A percentile compares a stretch with the other conserved stretches of the same genome.
phyloP scores from a whole-genome alignment of 2,329 filamentous ascomycete genomes.

The Dothideomycetes sp. region DNA sequence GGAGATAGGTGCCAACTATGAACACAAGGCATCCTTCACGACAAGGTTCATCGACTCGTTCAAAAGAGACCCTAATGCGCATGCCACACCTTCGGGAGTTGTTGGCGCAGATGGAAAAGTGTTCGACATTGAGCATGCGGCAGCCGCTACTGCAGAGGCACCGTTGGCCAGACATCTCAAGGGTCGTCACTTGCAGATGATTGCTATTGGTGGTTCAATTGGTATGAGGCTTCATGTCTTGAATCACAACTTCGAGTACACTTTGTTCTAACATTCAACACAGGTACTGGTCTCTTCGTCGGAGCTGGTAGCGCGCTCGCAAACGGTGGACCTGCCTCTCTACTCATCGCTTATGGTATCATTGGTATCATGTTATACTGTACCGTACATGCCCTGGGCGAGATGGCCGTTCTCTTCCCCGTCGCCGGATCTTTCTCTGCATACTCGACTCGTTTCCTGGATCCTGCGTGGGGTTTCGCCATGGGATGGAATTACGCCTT shows the following conservation, averaged over 20 bases:
- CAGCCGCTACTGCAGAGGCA: conserved; percentile 57
- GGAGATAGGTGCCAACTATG: conserved; percentile 12
- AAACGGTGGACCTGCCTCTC: conserved; percentile 65
- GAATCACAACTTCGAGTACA: background rate
- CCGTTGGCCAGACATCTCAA: conserved; percentile 67
- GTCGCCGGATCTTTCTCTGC: conserved; percentile 87
- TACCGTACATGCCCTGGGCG: conserved; percentile 83
- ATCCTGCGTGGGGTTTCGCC: conserved; percentile 59
- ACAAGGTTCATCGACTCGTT: conserved; percentile 51
- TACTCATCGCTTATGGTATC: conserved; percentile 63
- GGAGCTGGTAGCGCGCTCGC: conserved; percentile 46
- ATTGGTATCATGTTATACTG: conserved; percentile 85
- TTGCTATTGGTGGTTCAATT: conserved; percentile 89
- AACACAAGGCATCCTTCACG: conserved; percentile 8
- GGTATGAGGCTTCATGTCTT: conserved; percentile 20
- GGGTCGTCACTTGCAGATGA: conserved; percentile 88
- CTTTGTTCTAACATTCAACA: background rate
- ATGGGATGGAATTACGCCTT: conserved; percentile 57
- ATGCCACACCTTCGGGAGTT: conserved; percentile 32
- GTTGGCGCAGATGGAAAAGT: conserved; percentile 45
- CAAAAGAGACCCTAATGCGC: conserved; percentile 52
- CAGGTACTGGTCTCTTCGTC: conserved; percentile 77
- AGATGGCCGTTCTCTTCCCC: conserved; percentile 83
- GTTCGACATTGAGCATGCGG: conserved; percentile 55
- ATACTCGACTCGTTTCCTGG: conserved; percentile 84